phyloP scores from a whole-genome alignment of 2,329 filamentous ascomycete species.

The Sarocladium brachiariae region DNA sequence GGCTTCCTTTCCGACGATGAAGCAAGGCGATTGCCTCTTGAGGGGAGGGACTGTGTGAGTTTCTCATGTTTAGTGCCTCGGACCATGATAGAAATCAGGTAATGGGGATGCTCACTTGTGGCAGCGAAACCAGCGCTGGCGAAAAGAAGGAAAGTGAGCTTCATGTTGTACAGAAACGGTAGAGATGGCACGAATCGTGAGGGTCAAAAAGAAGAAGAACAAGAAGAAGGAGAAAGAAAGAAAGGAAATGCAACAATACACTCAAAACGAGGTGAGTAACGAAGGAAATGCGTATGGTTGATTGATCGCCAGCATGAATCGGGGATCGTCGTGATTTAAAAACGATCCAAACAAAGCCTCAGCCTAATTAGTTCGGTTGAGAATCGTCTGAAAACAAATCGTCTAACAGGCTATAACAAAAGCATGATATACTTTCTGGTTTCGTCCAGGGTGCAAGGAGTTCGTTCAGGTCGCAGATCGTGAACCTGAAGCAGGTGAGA shows the following conservation, averaged over 20 bases:
- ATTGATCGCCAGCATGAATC: too few species aligned
- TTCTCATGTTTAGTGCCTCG: not conserved
- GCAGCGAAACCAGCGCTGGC: conserved; percentile 7
- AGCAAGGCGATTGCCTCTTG: conserved; percentile 38
- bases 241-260: too few species aligned
- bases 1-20: conserved; percentile 41
- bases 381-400: not conserved
- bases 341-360: not conserved
- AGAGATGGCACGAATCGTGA: too few species aligned
- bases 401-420: too few species aligned
- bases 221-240: not conserved
- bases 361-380: not conserved
- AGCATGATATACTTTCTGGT: too few species aligned
- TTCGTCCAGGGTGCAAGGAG: not conserved
- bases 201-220: not conserved
- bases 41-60: conserved; percentile 1
- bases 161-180: not conserved
- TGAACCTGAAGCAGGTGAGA: conserved; percentile 5
- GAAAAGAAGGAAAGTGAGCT: conserved; percentile 1
- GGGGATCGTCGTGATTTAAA: not conserved
- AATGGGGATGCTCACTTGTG: not conserved
- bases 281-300: too few species aligned
- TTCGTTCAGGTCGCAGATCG: not conserved
- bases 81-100: not conserved
- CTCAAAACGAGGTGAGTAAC: too few species aligned